A percentile compares a stretch with the other conserved stretches of the same genome.
Evolutionary conservation across 768 basidiomycete species (phyloP).

Genomic region (Dacryopinax spathularia): DNA sequence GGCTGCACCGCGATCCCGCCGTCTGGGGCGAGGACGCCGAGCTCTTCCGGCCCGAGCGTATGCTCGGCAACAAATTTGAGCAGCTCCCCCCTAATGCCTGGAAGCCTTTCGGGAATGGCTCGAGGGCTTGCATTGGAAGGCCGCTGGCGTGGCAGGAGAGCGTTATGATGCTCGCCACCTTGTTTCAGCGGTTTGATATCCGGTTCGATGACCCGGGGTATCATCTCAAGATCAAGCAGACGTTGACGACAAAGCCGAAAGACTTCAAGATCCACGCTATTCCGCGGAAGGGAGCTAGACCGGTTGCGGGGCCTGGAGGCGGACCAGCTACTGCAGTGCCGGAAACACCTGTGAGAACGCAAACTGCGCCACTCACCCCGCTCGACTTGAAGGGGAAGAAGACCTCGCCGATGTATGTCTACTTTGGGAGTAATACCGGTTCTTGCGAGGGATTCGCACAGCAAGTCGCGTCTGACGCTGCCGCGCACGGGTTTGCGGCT

Average conservation of each 20-base stretch:
- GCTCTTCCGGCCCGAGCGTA: conserved; percentile 35
- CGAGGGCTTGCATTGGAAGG: conserved; percentile 26
- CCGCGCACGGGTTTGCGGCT: conserved; percentile 29
- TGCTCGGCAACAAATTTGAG: conserved; percentile 38
- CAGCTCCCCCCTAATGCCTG: conserved; percentile 33
- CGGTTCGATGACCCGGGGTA: conserved; percentile 32
- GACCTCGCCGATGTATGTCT: conserved; percentile 26
- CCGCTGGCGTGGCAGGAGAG: conserved; percentile 39
- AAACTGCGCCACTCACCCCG: not conserved
- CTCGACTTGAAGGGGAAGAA: conserved; percentile 11
- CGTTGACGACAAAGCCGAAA: conserved; percentile 35
- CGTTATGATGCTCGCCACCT: conserved; percentile 27
- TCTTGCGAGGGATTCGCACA: conserved; percentile 37
- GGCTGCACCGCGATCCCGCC: conserved; percentile 29
- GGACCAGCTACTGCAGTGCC: not conserved
- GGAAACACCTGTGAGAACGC: not conserved
- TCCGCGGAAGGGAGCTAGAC: conserved; percentile 20
- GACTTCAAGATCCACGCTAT: conserved; percentile 30
- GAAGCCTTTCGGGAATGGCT: conserved; percentile 27
- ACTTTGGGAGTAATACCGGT: conserved; percentile 37
- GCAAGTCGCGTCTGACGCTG: conserved; percentile 29
- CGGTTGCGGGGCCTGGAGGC: not conserved
- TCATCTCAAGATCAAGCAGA: conserved; percentile 31
- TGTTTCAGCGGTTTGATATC: conserved; percentile 37
- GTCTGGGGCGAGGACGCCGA: conserved; percentile 37